Base-by-base conservation (phyloP, 2,329 filamentous ascomycete genomes). In the Talaromyces islandicus region DNA sequence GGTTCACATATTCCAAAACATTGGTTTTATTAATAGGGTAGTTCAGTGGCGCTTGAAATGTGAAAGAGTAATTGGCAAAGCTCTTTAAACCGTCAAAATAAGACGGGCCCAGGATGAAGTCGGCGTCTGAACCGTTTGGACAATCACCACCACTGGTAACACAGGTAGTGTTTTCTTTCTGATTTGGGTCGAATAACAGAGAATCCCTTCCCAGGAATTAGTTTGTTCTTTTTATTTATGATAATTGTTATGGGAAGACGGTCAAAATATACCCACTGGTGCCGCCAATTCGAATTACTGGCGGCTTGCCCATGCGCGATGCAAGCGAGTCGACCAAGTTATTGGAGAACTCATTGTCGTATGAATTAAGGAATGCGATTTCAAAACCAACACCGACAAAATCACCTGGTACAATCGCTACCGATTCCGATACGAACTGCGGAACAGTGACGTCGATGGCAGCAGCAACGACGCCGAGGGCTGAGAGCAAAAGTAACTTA, bases 241-340 rank as follows among this genome's bases (percentile, higher is more conserved):
- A 14, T 29, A 32, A 32, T 32, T 32, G 10, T 12, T 14, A 5
- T 17, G 9, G 5, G 32, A 4, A 10, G 14, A 35, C 12, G 32
- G 32, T 35, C 11, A 17, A 35, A 35, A 35, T 6, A 35, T 35
- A 35, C 32, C 63, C 63, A 46, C 63, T 64, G 25, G 61, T 63
- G 9, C 63, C 63, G 5, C 63, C 61, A 24, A 64, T 51, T 5
- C 63, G 63, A 43, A 64, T 61, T 9, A 63, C 57, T 2, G 59
- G 38, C 17, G 61, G 56, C 55, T 61, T 63, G 57, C 59, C 57
- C 59, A 63, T 61, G 38, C 61, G 59, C 1, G 57, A 32, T 27
- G 43, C 51, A 24, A 64, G 56, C 4, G 57, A 43, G 25, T 61
- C 55, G 46, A 64, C 46, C 2, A 58, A 21, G 11, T 63, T 63